A percentile compares a stretch with the other conserved stretches of the same genome.
Conservation (phyloP, 1,284 basidiomycete species). For the Cutaneotrichosporon sp. region DNA sequence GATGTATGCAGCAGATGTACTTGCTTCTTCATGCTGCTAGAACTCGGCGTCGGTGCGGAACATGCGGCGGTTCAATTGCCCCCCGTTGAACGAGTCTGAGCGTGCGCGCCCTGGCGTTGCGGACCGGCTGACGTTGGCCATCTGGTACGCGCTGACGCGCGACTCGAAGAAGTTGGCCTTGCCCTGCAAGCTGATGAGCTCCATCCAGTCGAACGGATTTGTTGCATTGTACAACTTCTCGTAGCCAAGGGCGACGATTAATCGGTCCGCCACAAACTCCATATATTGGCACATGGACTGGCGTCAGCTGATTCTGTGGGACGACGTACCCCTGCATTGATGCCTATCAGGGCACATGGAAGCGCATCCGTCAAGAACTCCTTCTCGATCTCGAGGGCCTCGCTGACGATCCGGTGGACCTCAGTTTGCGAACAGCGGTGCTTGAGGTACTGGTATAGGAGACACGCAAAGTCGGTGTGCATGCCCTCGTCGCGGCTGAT, state of each 20-base stretch:
- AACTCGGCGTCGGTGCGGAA: constrained; percentile 36
- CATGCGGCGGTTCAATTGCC: constrained; percentile 20
- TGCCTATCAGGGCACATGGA: constrained; percentile 57
- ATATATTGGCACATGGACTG: constrained; percentile 88
- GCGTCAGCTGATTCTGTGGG: constrained; percentile 59
- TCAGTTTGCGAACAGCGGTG: constrained; percentile 71
- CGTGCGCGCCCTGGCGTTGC: constrained; percentile 32
- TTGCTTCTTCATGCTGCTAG: constrained; percentile 12
- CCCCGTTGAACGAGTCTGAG: constrained; percentile 17
- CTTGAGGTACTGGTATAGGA: constrained; percentile 74
- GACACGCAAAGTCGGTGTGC: constrained; percentile 74
- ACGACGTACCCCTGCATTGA: constrained; percentile 56
- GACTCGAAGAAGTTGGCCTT: constrained; percentile 54
- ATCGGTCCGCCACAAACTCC: constrained; percentile 87
- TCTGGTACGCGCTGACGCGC: constrained; percentile 48
- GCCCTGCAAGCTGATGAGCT: constrained; percentile 79
- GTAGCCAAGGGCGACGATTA: constrained; percentile 78
- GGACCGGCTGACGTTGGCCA: constrained; percentile 44
- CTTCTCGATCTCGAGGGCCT: constrained; percentile 79
- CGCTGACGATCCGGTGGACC: constrained; percentile 68
- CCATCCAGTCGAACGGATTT: constrained; percentile 82
- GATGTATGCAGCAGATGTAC: not conserved
- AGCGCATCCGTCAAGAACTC: constrained; percentile 69
- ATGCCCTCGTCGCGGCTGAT: constrained; percentile 95
- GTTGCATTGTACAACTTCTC: constrained; percentile 69